phyloP scores from a whole-genome alignment of 148 eudicot genomes.

The Polygonum aviculare region DNA sequence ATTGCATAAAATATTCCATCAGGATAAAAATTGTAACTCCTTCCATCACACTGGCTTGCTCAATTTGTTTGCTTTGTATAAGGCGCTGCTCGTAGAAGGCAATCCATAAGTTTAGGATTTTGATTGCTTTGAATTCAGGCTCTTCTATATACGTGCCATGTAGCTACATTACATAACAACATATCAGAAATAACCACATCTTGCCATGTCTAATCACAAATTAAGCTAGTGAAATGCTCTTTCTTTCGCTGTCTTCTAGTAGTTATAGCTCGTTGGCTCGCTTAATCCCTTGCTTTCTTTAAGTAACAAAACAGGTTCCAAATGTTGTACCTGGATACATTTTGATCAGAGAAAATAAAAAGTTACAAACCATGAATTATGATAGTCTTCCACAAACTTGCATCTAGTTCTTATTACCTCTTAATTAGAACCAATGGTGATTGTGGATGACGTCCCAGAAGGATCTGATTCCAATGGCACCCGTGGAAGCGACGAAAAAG shows the following conservation, averaged over 20 bases:
- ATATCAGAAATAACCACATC: too few species aligned
- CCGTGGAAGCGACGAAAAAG: conserved; percentile 9
- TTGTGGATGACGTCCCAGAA: neutral
- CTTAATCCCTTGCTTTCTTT: neutral
- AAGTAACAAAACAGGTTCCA: neutral
- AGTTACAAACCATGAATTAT: neutral
- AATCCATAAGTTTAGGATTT: too few species aligned
- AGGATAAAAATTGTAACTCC: too few species aligned
- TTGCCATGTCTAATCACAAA: too few species aligned
- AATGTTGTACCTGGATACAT: too few species aligned
- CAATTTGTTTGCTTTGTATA: too few species aligned
- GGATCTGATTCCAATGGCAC: neutral
- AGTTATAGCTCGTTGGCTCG: neutral
- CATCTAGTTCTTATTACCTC: neutral
- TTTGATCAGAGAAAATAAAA: neutral
- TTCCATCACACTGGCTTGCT: too few species aligned
- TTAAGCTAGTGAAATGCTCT: neutral
- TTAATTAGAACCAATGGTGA: neutral
- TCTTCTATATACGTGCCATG: too few species aligned
- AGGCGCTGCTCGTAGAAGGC: too few species aligned
- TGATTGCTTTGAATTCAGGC: too few species aligned
- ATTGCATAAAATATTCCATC: neutral
- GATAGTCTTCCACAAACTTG: too few species aligned
- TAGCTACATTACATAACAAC: too few species aligned
- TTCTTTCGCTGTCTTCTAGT: neutral